These are phyloP conservation scores for Zostera marina DNA, from an alignment of 116 monocot species.

Conservation along the genomic window DNA sequence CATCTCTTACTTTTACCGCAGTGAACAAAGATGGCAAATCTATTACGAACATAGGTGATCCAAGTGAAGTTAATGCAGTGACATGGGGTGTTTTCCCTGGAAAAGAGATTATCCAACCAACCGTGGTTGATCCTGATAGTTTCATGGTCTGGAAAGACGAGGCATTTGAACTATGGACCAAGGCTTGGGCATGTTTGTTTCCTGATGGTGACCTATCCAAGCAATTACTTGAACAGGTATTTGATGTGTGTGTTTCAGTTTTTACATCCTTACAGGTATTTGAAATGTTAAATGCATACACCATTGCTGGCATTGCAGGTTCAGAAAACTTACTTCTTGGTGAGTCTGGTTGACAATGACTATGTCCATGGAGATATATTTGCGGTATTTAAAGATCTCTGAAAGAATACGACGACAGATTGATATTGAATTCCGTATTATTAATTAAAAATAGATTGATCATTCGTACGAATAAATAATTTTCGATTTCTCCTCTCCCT, in stretches of 20 bases:
- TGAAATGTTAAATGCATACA: neutral
- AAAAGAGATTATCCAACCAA: constrained; percentile 82
- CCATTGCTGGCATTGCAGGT: constrained; percentile 19
- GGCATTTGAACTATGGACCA: constrained; percentile 83
- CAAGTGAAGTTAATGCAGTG: constrained; percentile 69
- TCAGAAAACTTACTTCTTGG: constrained; percentile 53
- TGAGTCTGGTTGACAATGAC: constrained; percentile 82
- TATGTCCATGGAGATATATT: constrained; percentile 67
- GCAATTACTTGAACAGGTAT: constrained; percentile 31
- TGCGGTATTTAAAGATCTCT: constrained; percentile 56
- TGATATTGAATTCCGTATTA: neutral
- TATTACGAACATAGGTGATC: constrained; percentile 38
- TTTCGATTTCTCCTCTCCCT: too few species aligned
- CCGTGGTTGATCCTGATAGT: constrained; percentile 67
- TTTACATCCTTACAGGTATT: too few species aligned
- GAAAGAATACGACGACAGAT: neutral
- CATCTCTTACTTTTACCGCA: constrained; percentile 60
- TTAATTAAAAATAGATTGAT: neutral
- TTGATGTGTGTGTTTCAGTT: too few species aligned
- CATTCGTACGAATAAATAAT: too few species aligned
- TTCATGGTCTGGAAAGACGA: constrained; percentile 94
- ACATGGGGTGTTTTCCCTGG: constrained; percentile 93
- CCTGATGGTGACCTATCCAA: constrained; percentile 58
- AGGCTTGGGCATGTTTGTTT: constrained; percentile 64
- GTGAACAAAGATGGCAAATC: constrained; percentile 55